Evolutionary conservation across 139 green algal genomes (phyloP).

Genomic region (Desmodesmus armatus): DNA sequence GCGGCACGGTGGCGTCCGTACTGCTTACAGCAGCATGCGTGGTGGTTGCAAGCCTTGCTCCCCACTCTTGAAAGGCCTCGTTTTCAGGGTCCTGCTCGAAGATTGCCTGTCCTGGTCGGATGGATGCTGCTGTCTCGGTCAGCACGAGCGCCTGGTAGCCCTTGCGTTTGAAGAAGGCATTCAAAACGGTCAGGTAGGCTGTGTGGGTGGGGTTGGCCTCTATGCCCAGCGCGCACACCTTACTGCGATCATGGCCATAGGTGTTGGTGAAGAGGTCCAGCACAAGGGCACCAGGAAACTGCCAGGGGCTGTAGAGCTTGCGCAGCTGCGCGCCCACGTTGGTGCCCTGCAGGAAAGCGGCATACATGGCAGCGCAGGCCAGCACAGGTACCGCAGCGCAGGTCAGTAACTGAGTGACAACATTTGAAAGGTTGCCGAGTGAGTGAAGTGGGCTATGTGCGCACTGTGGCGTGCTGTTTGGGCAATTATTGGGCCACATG

Average conservation of each 20-base stretch:
- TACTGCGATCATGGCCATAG: background rate
- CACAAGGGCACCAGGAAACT: background rate
- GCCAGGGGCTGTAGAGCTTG: background rate
- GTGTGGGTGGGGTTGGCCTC: conserved; percentile 2
- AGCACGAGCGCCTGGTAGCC: background rate
- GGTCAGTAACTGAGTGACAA: no score
- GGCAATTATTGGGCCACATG: no score
- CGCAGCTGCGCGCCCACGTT: background rate
- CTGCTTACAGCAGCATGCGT: no score
- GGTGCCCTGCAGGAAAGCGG: no score
- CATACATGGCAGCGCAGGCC: no score
- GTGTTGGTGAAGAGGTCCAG: background rate
- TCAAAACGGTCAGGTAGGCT: background rate
- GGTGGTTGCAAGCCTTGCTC: no score
- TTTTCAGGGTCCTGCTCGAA: background rate
- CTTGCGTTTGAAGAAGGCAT: background rate
- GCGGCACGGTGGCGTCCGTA: background rate
- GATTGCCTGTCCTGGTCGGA: background rate
- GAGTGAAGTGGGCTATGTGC: no score
- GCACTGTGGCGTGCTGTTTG: no score
- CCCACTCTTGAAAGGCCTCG: no score
- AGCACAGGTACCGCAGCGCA: no score
- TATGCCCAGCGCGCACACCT: background rate
- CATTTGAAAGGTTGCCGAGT: no score
- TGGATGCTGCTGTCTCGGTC: background rate